A percentile compares a stretch with the other conserved stretches of the same genome.
phyloP scores from a whole-genome alignment of 495 filamentous ascomycete genomes.

The Xylaria flabelliformis region DNA sequence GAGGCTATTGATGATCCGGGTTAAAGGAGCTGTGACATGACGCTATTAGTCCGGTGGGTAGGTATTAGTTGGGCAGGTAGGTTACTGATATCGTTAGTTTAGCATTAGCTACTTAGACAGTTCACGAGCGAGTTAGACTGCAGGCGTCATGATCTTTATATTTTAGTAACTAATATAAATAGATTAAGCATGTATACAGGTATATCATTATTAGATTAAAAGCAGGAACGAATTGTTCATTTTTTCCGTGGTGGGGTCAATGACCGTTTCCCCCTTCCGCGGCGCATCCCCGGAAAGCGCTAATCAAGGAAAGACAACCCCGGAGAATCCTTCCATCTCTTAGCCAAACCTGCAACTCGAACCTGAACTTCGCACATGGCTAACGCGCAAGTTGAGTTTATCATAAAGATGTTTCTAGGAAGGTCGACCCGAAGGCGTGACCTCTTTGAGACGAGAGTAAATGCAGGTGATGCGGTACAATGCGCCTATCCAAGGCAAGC shows the following conservation, averaged over 20 bases:
- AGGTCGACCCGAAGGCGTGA: background rate
- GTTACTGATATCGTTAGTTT: background rate
- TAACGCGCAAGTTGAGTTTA: background rate
- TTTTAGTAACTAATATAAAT: background rate
- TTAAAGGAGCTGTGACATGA: background rate
- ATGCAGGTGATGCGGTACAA: background rate
- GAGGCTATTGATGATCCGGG: background rate
- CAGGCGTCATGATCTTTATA: background rate
- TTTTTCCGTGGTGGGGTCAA: background rate
- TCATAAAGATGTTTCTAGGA: background rate
- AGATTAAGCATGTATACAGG: background rate
- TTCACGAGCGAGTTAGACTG: background rate
- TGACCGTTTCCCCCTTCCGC: background rate
- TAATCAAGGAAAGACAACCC: background rate
- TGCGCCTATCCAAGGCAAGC: background rate
- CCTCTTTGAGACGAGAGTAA: background rate
- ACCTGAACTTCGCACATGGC: background rate
- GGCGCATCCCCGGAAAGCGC: slow-evolving; percentile 2
- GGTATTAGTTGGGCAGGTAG: background rate
- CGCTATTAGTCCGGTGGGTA: background rate
- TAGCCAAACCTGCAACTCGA: background rate
- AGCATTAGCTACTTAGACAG: background rate
- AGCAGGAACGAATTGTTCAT: background rate
- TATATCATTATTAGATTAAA: slow-evolving; percentile 6
- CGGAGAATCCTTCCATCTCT: background rate